Evolutionary conservation across 2,329 filamentous ascomycete species (phyloP).

Genomic region (Cytospora mali): DNA sequence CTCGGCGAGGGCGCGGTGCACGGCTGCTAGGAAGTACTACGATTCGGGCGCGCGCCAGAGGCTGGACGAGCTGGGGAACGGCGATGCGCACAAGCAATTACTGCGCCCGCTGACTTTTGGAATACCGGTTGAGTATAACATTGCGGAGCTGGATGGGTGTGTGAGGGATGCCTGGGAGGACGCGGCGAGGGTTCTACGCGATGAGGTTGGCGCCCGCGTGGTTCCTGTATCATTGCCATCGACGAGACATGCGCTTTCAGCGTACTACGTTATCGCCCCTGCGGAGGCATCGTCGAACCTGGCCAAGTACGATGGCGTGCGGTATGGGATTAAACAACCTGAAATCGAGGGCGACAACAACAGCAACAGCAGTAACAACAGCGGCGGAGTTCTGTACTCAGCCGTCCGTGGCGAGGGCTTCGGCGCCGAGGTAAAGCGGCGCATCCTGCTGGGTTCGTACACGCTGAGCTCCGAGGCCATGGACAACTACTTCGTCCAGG

Average conservation of each 20-base stretch:
- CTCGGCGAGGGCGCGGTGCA: conserved; percentile 56
- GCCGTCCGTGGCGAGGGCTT: conserved; percentile 74
- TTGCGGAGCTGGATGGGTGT: conserved; percentile 71
- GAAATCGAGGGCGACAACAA: conserved; percentile 35
- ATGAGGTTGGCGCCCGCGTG: conserved; percentile 66
- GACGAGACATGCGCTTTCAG: conserved; percentile 82
- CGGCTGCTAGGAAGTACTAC: conserved; percentile 36
- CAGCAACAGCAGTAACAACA: conserved; percentile 49
- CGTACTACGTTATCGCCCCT: conserved; percentile 94
- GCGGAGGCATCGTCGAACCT: conserved; percentile 96
- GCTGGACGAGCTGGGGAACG: neutral
- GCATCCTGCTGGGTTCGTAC: conserved; percentile 88
- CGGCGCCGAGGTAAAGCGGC: conserved; percentile 80
- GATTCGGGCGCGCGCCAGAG: neutral
- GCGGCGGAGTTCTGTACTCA: conserved; percentile 72
- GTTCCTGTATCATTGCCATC: conserved; percentile 79
- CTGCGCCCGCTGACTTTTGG: conserved; percentile 51
- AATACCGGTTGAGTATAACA: conserved; percentile 80
- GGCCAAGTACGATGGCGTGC: conserved; percentile 95
- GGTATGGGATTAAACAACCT: conserved; percentile 55
- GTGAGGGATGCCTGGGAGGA: conserved; percentile 72
- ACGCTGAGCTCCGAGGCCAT: conserved; percentile 87
- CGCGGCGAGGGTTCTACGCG: conserved; percentile 61
- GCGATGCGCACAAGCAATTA: conserved; percentile 30
- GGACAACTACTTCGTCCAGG: conserved; percentile 95